Conservation (phyloP, 2,329 filamentous ascomycete species). For the Trichoderma koningiopsis region DNA sequence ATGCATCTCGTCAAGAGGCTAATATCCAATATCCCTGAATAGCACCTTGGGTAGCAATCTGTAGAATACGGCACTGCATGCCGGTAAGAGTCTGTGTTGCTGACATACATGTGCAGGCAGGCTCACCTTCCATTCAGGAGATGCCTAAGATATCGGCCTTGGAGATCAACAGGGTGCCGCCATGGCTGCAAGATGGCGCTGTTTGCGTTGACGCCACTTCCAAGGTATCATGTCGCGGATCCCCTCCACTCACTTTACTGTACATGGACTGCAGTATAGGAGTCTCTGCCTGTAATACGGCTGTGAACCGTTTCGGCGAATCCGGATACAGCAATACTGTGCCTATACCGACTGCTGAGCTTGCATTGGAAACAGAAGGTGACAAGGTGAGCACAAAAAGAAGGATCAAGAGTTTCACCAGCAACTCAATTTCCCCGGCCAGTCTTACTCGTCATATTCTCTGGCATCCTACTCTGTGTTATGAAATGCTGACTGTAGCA, state of each 20-base stretch:
- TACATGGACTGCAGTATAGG: neutral
- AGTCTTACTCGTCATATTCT: constrained; percentile 3
- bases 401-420: neutral
- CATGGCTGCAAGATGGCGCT: neutral
- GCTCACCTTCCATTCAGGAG: constrained; percentile 7
- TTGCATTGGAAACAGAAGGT: neutral
- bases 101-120: constrained; percentile 9
- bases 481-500: neutral
- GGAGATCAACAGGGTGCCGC: neutral
- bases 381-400: neutral
- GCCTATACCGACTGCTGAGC: neutral
- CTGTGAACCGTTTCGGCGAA: neutral
- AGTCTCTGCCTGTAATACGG: neutral
- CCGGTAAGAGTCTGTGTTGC: constrained; percentile 6
- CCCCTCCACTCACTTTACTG: neutral
- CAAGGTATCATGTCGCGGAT: neutral
- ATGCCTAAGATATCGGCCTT: neutral
- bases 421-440: neutral
- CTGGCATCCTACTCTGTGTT: neutral
- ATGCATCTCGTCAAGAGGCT: neutral
- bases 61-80: neutral
- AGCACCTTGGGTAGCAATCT: too few relatives aligned
- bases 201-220: neutral
- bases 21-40: neutral
- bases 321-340: neutral